These are phyloP conservation scores for Trichoderma guizhouense DNA, from an alignment of 2,329 filamentous ascomycete species.

Conservation along the genomic window DNA sequence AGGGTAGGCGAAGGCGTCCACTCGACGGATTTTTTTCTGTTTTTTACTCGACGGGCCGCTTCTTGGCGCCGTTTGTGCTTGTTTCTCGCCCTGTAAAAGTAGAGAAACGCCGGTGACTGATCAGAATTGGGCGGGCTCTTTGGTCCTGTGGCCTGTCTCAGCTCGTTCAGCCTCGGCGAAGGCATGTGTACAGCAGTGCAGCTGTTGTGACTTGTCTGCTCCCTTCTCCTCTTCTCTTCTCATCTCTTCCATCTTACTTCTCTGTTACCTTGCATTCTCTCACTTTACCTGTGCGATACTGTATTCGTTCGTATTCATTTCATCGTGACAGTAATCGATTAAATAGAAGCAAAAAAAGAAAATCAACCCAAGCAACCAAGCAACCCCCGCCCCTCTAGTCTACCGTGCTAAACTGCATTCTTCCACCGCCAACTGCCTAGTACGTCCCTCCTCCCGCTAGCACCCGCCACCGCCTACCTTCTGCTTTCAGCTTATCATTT, in stretches of 20 bases:
- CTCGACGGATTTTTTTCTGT: not conserved
- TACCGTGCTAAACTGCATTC: not conserved
- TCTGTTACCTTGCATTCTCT: not conserved
- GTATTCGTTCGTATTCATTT: not conserved
- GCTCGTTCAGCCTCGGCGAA: not conserved
- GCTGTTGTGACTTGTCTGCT: not conserved
- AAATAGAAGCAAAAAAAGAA: not conserved
- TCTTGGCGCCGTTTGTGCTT: not conserved
- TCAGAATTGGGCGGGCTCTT: not conserved
- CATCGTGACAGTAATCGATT: not conserved
- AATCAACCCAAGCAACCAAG: not conserved
- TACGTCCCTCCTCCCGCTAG: not conserved
- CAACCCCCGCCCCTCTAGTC: not conserved
- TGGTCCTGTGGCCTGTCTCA: not conserved
- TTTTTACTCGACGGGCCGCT: not conserved
- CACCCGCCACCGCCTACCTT: slow-evolving; percentile 5
- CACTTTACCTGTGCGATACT: not conserved
- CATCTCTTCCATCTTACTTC: not conserved
- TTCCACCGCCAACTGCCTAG: not conserved
- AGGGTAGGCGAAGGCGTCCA: not conserved
- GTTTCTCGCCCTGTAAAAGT: not conserved
- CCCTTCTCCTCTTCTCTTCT: not conserved
- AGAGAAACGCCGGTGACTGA: not conserved
- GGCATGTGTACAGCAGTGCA: not conserved
- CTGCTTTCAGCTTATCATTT: slow-evolving; percentile 8